A percentile compares a stretch with the other conserved stretches of the same genome.
Conservation (phyloP, 108 stramenopile genomes). For the Aureococcus anophagefferens region DNA sequence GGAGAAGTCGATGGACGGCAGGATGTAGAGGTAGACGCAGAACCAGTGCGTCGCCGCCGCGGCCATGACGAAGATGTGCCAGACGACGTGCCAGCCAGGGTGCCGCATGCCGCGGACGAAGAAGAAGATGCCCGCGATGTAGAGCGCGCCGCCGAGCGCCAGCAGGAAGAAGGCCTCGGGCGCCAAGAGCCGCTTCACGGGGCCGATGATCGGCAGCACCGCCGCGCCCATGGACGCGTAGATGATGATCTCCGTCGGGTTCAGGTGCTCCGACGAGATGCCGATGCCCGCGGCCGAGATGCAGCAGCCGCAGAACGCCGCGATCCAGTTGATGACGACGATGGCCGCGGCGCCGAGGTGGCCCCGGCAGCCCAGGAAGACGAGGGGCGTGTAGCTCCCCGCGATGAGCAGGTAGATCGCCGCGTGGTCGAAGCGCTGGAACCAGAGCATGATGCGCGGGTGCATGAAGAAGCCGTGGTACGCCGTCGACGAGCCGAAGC, state of each 20-base stretch:
- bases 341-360: conserved; percentile 10
- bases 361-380: conserved; percentile 24
- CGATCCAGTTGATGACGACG: not conserved
- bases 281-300: conserved; percentile 25
- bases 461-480: conserved; percentile 30
- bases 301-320: conserved; percentile 33
- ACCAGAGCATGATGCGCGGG: not conserved
- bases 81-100: conserved; percentile 38
- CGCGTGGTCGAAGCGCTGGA: conserved; percentile 31
- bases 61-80: conserved; percentile 46
- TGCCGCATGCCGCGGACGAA: conserved; percentile 39
- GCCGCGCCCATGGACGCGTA: conserved; percentile 42
- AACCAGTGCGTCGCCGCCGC: conserved; percentile 44
- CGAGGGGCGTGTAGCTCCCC: conserved; percentile 48
- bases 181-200: conserved; percentile 8
- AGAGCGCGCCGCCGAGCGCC: conserved; percentile 33
- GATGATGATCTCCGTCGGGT: conserved; percentile 22
- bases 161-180: conserved; percentile 8
- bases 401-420: conserved; percentile 56
- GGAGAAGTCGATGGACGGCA: conserved; percentile 4
- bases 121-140: conserved; percentile 35
- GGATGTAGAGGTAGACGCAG: conserved; percentile 36
- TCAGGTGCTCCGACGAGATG: conserved; percentile 18
- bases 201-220: conserved; percentile 24
- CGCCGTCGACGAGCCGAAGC: conserved; percentile 28